Percentiles rank a stretch among this genome's conserved stretches.
These are phyloP conservation scores for Gossypioides kirkii DNA, from an alignment of 345 rosid genomes.

Conservation along the genomic window DNA sequence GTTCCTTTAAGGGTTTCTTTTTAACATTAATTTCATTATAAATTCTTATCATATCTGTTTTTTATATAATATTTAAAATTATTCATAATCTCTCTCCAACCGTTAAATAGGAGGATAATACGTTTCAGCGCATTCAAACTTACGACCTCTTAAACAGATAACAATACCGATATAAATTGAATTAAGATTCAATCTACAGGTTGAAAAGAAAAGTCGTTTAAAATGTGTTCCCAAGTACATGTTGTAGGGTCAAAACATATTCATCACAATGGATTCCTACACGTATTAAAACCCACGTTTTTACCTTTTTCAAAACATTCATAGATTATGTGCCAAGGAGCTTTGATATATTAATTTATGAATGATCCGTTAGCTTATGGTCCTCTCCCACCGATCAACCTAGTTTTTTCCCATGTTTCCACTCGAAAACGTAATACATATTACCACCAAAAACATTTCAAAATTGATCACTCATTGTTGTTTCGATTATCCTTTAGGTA, in stretches of 20 bases:
- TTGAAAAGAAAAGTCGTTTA: too few relatives aligned
- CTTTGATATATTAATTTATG: too few relatives aligned
- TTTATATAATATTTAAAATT: too few relatives aligned
- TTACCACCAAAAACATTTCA: not conserved
- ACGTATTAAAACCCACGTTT: not conserved
- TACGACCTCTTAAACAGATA: rapidly evolving
- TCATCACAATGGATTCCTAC: not conserved
- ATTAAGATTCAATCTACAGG: too few relatives aligned
- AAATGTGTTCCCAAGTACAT: not conserved
- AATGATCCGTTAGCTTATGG: not conserved
- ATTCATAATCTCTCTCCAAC: too few relatives aligned
- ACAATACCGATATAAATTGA: too few relatives aligned
- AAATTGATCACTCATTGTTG: not conserved
- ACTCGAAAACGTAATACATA: not conserved
- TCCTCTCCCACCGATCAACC: not conserved
- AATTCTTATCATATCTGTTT: too few relatives aligned
- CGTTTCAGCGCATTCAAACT: rapidly evolving
- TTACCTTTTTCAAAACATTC: not conserved
- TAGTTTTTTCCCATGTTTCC: not conserved
- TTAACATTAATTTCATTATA: too few relatives aligned
- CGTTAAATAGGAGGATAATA: rapidly evolving
- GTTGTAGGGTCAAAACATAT: not conserved
- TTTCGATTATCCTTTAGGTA: not conserved
- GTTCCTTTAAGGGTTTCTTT: too few relatives aligned
- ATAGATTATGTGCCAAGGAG: not conserved